These are phyloP conservation scores for Calonectria naviculata DNA, from an alignment of 2,329 filamentous ascomycete species.

Conservation along the genomic window DNA sequence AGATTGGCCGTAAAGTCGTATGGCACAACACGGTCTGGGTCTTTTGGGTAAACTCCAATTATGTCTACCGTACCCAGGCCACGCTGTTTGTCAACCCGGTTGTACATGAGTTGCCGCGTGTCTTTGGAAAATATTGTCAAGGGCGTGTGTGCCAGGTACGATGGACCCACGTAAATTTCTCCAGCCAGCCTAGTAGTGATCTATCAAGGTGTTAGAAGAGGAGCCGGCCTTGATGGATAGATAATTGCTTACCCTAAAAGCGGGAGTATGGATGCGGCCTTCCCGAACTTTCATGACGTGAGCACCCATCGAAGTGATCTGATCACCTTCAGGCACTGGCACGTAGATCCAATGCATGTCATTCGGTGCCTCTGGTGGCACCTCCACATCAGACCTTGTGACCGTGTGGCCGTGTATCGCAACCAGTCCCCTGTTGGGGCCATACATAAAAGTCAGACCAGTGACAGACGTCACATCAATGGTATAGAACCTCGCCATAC, in stretches of 20 bases:
- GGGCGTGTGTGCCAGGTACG: background rate
- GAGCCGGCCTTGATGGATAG: background rate
- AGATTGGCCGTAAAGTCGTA: background rate
- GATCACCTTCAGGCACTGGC: background rate
- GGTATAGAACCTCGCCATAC: background rate
- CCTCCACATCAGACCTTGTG: background rate
- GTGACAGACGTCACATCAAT: background rate
- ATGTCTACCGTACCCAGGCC: background rate
- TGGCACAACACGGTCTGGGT: background rate
- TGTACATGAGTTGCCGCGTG: background rate
- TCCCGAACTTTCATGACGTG: background rate
- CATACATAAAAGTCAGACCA: background rate
- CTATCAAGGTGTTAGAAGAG: background rate
- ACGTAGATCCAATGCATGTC: background rate
- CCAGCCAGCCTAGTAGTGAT: background rate
- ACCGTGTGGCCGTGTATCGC: background rate
- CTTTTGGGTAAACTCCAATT: background rate
- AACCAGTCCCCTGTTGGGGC: background rate
- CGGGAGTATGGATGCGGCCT: background rate
- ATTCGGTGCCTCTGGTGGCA: background rate
- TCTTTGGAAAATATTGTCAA: background rate
- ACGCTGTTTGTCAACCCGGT: background rate
- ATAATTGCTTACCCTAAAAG: background rate
- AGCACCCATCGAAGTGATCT: background rate
- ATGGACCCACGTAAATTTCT: background rate